Percentiles rank a stretch among this genome's conserved stretches.
These are phyloP conservation scores for Martensiomyces pterosporus DNA, from an alignment of 192 early-diverging fungal species.

Conservation along the genomic window DNA sequence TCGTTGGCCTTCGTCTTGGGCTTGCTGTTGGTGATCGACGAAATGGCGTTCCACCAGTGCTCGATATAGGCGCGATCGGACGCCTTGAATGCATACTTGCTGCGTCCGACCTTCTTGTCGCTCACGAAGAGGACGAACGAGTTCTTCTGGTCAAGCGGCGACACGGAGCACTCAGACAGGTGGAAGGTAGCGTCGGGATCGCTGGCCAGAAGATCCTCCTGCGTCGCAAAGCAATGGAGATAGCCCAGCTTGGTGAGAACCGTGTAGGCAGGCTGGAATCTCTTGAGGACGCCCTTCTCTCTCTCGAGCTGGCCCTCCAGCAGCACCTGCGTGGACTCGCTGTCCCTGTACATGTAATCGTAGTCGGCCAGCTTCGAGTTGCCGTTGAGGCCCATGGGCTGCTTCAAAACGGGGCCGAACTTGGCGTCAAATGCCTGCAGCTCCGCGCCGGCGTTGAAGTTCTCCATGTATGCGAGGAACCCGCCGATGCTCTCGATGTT, in stretches of 20 bases:
- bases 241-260: slow-evolving; percentile 33
- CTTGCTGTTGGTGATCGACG: slow-evolving; percentile 6
- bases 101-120: slow-evolving; percentile 30
- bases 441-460: slow-evolving; percentile 21
- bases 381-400: slow-evolving; percentile 31
- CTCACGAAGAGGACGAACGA: slow-evolving; percentile 12
- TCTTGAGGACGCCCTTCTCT: slow-evolving; percentile 32
- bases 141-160: slow-evolving; percentile 16
- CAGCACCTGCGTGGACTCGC: slow-evolving; percentile 23
- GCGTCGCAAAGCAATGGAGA: slow-evolving; percentile 37
- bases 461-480: slow-evolving; percentile 18
- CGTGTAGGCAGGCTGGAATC: slow-evolving; percentile 23
- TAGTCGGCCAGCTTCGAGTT: slow-evolving; percentile 24
- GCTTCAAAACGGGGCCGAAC: slow-evolving; percentile 20
- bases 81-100: slow-evolving; percentile 28
- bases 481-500: slow-evolving; percentile 9
- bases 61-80: slow-evolving; percentile 7
- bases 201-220: slow-evolving; percentile 25
- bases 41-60: slow-evolving; percentile 34
- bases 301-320: slow-evolving; percentile 41
- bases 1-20: slow-evolving; percentile 4
- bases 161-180: slow-evolving; percentile 20
- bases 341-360: slow-evolving; percentile 43
- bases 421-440: slow-evolving; percentile 22
- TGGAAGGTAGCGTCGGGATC: slow-evolving; percentile 32